Conservation (phyloP, 1,139 yeast genomes). For the Taphrina confusa region DNA sequence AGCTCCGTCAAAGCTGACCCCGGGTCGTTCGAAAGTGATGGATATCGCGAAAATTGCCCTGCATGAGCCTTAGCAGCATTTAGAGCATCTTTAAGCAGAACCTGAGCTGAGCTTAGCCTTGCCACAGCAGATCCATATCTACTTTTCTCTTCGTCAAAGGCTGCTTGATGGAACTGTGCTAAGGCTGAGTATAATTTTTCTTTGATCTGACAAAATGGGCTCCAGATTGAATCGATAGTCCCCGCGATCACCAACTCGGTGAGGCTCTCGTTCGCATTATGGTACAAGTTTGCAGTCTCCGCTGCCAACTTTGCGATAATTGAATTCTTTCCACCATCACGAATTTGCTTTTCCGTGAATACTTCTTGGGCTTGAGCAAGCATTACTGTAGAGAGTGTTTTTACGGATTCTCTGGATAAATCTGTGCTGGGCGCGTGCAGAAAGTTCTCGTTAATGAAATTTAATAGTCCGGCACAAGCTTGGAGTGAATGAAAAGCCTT, state of each 20-base stretch:
- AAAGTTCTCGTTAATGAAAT: constrained; percentile 75
- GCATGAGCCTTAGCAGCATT: constrained; percentile 31
- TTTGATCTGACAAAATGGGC: constrained; percentile 48
- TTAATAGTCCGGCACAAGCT: constrained; percentile 76
- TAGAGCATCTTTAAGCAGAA: constrained; percentile 41
- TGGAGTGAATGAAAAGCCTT: constrained; percentile 64
- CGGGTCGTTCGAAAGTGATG: constrained; percentile 38
- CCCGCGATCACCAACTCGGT: constrained; percentile 52
- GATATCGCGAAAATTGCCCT: constrained; percentile 22
- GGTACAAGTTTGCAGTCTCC: constrained; percentile 61
- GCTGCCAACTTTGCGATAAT: constrained; percentile 71
- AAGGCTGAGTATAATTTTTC: constrained; percentile 41
- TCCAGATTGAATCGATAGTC: constrained; percentile 53
- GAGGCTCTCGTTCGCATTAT: constrained; percentile 54
- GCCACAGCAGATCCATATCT: constrained; percentile 81
- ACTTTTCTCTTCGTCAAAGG: constrained; percentile 52
- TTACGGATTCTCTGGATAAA: constrained; percentile 66
- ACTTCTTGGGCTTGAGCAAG: constrained; percentile 89
- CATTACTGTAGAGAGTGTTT: constrained; percentile 64
- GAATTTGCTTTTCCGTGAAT: constrained; percentile 65
- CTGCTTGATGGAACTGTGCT: constrained; percentile 58
- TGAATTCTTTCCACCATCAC: constrained; percentile 54
- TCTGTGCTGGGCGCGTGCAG: constrained; percentile 88
- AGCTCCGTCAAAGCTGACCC: constrained; percentile 40
- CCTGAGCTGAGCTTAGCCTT: constrained; percentile 56